Conservation (phyloP, 768 basidiomycete species). For the Calocybe gangraenosa region DNA sequence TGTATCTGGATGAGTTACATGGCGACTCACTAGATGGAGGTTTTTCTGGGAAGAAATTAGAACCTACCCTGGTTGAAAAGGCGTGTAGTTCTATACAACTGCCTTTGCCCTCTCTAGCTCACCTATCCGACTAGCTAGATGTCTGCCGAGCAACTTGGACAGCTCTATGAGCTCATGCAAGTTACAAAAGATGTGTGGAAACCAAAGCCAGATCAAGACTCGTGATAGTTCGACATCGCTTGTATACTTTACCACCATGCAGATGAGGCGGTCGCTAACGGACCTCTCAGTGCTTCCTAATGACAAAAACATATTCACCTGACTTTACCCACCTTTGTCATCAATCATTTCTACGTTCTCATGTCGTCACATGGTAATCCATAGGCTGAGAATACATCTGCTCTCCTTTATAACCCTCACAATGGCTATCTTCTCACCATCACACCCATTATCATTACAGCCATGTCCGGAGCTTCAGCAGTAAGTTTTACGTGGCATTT, state of each 20-base stretch:
- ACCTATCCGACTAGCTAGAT: conserved; percentile 43
- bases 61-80: conserved; percentile 73
- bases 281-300: background rate
- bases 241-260: background rate
- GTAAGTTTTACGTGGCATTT: conserved; percentile 9
- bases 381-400: conserved; percentile 6
- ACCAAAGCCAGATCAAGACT: conserved; percentile 31
- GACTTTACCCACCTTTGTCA: too few species aligned
- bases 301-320: background rate
- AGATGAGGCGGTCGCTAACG: background rate
- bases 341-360: conserved; percentile 8
- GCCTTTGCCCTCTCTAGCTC: background rate
- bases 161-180: conserved; percentile 93
- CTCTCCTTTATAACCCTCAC: conserved; percentile 10
- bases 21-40: conserved; percentile 34
- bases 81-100: conserved; percentile 29
- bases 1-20: conserved; percentile 76
- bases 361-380: conserved; percentile 13
- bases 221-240: conserved; percentile 11
- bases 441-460: conserved; percentile 4
- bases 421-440: background rate
- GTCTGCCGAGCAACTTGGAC: conserved; percentile 87
- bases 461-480: conserved; percentile 31
- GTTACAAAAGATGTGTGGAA: conserved; percentile 89
- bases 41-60: conserved; percentile 66